Conservation (phyloP, 495 filamentous ascomycete species). For the Peziza echinospora region DNA sequence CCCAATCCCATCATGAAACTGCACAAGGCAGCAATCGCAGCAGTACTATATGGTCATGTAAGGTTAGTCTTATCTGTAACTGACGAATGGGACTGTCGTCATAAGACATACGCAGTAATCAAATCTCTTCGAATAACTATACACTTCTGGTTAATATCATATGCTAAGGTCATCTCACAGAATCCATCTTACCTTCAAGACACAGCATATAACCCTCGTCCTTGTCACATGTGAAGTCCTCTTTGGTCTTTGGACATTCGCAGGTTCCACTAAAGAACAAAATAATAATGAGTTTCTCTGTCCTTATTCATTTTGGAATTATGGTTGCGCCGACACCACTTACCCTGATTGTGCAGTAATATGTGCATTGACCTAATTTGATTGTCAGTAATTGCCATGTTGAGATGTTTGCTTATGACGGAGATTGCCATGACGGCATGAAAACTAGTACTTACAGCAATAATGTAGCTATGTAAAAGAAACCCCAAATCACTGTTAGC, state of each 20-base stretch:
- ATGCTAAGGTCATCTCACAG: too few species aligned
- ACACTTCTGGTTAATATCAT: not conserved
- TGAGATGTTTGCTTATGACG: not conserved
- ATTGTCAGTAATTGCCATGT: not conserved
- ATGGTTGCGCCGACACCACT: too few species aligned
- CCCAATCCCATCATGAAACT: conserved; percentile 53
- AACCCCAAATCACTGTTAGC: too few species aligned
- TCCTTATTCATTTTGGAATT: too few species aligned
- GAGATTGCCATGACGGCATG: conserved; percentile 11
- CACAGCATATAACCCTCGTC: conserved; percentile 41
- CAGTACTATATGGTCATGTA: conserved; percentile 25
- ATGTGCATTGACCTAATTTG: conserved; percentile 15
- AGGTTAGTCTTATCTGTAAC: not conserved
- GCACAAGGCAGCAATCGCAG: conserved; percentile 40
- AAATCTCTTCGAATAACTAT: conserved; percentile 52
- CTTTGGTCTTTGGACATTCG: conserved; percentile 33
- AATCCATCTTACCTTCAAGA: conserved; percentile 21
- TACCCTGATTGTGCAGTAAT: conserved; percentile 27
- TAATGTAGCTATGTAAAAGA: conserved; percentile 47
- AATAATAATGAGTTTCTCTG: too few species aligned
- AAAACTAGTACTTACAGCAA: conserved; percentile 24
- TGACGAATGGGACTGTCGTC: not conserved
- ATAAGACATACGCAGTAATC: conserved; percentile 33
- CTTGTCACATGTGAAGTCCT: conserved; percentile 31
- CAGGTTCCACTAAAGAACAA: conserved; percentile 62